Base-by-base conservation (phyloP, 441 rosid genomes). In the Corymbia calophylla region DNA sequence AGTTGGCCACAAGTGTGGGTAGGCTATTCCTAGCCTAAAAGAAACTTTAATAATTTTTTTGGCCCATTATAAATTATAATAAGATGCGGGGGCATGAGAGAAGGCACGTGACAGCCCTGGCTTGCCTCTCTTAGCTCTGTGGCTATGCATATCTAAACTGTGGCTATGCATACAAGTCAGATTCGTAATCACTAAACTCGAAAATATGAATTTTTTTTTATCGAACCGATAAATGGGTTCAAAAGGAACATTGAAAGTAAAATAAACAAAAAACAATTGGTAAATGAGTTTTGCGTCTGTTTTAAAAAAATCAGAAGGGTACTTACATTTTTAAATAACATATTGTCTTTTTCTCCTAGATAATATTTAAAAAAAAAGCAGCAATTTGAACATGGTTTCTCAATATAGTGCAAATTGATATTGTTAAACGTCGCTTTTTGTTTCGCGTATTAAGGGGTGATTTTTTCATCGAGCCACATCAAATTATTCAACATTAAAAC, bases 251-350 rank as follows among this genome's bases (percentile, higher is more conserved):
- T 58, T 10, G 62, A 58, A 58, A 13, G 62, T 58, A 58, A 58
- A 56, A 56, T 56, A 9, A 56, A 56, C 62, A 56, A 56, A 25
- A 58, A 17, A 56, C 21, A 21, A 23, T 23, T 56, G 13, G 25
- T 9, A 14, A 58, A 23, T 25, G 64, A 58, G 12, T 58, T 58
- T 58, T 0, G n/a, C n/a, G 0, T 27, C 14, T 58, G 13, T 25
- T 58, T 58, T 58, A 9, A 58, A 13, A 25, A 58, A 58, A 25
- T 58, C 64, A 6, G n/a, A 58, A 58, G 64, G 64, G n/a, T 25
- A 58, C 64, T 58, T 58, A 13, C n/a, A 25, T 58, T 4, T 56
- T 58, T 58, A 58, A 58, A 58, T 25, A 58, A 58, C 64, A 9
- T 58, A 9, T 23, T 58, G 14, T 66, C 23, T 32, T 31, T 68